phyloP scores from a whole-genome alignment of 176 grass and related monocot species.

The Melocanna baccifera region DNA sequence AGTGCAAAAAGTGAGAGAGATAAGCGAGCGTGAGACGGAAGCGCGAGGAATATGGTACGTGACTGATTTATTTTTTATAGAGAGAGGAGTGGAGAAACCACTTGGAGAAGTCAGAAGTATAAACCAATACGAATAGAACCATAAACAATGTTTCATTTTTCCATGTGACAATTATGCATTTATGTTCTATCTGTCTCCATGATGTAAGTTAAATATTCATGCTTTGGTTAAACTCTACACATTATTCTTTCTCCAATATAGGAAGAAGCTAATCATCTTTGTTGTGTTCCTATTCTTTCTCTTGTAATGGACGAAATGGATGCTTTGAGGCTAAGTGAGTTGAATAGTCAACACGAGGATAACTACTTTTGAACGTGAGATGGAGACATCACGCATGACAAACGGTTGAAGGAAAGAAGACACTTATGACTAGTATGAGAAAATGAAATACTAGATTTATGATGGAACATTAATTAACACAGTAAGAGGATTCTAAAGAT shows the following conservation, averaged over 20 bases:
- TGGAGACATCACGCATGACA: not conserved
- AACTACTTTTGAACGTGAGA: too few relatives aligned
- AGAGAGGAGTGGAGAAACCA: too few relatives aligned
- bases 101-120: too few relatives aligned
- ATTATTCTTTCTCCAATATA: not conserved
- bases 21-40: too few relatives aligned
- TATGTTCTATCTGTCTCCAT: not conserved
- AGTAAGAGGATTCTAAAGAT: too few relatives aligned
- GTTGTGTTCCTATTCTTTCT: too few relatives aligned
- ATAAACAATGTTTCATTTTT: too few relatives aligned
- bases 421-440: not conserved
- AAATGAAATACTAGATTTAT: not conserved
- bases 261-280: not conserved
- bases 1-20: too few relatives aligned
- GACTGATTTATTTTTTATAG: too few relatives aligned
- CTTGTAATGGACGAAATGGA: too few relatives aligned
- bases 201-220: not conserved
- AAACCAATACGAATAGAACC: too few relatives aligned
- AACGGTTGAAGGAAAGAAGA: not conserved
- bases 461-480: not conserved
- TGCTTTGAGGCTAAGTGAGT: not conserved
- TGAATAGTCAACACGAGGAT: not conserved
- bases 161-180: not conserved
- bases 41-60: too few relatives aligned
- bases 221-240: not conserved